phyloP scores from a whole-genome alignment of 2,329 filamentous ascomycete genomes.

The Sarocladium strictum region DNA sequence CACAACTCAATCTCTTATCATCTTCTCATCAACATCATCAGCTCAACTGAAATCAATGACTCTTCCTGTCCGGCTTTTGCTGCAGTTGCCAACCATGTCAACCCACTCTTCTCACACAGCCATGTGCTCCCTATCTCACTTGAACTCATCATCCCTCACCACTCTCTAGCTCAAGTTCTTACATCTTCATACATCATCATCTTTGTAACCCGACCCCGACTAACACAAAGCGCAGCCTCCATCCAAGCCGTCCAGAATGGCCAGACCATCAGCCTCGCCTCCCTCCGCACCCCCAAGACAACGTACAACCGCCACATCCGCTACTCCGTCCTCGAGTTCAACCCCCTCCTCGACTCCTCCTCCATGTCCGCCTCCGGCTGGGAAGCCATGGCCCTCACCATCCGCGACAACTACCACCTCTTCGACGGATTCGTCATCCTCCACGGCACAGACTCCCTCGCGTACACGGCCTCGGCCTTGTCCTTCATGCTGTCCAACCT shows the following conservation, averaged over 20 bases:
- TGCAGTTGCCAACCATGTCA: too few species aligned
- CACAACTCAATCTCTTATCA: too few species aligned
- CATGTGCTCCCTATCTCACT: too few species aligned
- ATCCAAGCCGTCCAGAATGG: conserved; percentile 48
- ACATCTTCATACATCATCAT: not conserved
- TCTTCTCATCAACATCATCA: too few species aligned
- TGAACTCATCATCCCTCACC: too few species aligned
- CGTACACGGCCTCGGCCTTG: conserved; percentile 82
- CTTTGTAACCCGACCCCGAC: not conserved
- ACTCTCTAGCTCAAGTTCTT: too few species aligned
- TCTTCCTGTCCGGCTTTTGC: too few species aligned
- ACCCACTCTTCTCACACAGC: too few species aligned
- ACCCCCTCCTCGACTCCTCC: conserved; percentile 79
- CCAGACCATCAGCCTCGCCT: conserved; percentile 49
- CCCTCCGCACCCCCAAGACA: conserved; percentile 72
- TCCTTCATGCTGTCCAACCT: conserved; percentile 91
- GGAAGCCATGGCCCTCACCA: conserved; percentile 75
- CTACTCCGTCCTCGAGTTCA: conserved; percentile 80
- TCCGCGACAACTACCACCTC: conserved; percentile 77
- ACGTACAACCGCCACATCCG: conserved; percentile 75
- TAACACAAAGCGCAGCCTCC: conserved; percentile 28
- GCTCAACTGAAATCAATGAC: too few species aligned
- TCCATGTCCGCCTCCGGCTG: conserved; percentile 83
- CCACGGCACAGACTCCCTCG: conserved; percentile 84
- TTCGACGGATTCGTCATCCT: conserved; percentile 90